Percentiles rank a stretch among this genome's conserved stretches.
Evolutionary conservation across 2,329 filamentous ascomycete species (phyloP).

Genomic region (Sporothrix brasiliensis): DNA sequence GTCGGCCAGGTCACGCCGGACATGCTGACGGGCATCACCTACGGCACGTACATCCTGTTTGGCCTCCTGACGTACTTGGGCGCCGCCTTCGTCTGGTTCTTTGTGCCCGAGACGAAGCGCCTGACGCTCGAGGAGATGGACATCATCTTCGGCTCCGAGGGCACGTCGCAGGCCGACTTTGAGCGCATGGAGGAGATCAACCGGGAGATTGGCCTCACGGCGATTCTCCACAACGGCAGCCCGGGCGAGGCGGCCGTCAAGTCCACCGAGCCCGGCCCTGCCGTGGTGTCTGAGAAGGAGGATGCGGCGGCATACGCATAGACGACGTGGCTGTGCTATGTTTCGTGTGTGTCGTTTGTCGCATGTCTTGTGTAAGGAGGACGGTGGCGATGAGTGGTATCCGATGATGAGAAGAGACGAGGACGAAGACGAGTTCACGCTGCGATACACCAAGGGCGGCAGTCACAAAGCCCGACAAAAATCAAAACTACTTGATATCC

Average conservation of each 20-base stretch:
- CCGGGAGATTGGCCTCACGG: conserved; percentile 64
- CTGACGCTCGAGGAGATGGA: conserved; percentile 65
- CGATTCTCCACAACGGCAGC: conserved; percentile 41
- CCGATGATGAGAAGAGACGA: background rate
- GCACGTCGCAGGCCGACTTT: conserved; percentile 66
- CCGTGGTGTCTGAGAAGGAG: conserved; percentile 19
- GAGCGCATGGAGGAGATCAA: conserved; percentile 76
- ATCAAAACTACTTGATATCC: background rate
- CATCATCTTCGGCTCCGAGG: conserved; percentile 58
- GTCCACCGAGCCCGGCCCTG: background rate
- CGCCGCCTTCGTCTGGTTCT: conserved; percentile 63
- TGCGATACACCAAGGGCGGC: background rate
- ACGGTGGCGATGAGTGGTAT: background rate
- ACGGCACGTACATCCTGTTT: conserved; percentile 74
- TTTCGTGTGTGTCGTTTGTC: no score
- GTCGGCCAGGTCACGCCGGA: conserved; percentile 71
- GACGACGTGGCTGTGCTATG: no score
- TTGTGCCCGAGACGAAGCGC: conserved; percentile 67
- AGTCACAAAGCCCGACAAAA: background rate
- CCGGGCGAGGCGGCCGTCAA: background rate
- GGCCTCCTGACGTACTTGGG: conserved; percentile 65
- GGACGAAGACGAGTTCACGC: background rate
- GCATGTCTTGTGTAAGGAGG: no score
- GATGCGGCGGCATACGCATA: background rate
- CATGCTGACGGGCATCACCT: conserved; percentile 65